Base-by-base conservation (phyloP, 2,329 filamentous ascomycete genomes). In the Diplodia scrobiculata region DNA sequence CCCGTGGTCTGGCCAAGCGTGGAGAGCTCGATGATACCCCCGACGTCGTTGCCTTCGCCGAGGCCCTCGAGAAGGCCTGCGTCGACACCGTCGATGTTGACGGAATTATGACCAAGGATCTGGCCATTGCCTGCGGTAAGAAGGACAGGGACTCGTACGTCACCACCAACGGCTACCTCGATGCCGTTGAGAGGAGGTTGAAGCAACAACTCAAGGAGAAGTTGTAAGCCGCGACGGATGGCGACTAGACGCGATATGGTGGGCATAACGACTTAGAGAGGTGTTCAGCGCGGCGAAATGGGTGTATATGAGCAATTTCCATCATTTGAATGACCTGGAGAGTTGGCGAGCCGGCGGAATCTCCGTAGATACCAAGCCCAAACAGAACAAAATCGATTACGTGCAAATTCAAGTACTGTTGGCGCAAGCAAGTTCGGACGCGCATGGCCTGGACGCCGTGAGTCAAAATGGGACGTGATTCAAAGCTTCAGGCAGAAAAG, bases 31-130 rank as follows among this genome's bases (percentile, higher is more conserved):
- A 99, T 80, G 83, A 87, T 63, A 97, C 92, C n/a, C 93, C 93
- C 34, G 93, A 97, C 71, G 84, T 99, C 32, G 87, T 97, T 68
- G 86, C 91, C 60, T 99, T 97, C 75, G 95, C 94, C 67, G 91
- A 98, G 83, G 87, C 85, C 75, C 86, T 99, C 65, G 95, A 99
- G 86, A 85, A 91, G 79, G 95, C 95, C 45, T 97, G 95, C 79
- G 84, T 97, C 67, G 92, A 98, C 79, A 94, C 94, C 29, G 95
- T 99, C 71, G 91, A 98, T 78, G 80, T 91, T 67, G 94, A 98
- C 76, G 91, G 91, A 69, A 90, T 98, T 83, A 99, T 98, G 95
- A 99, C 95, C 79, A 99, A 99, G 88, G 95, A 99, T 80, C 82
- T 99, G 73, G 95, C 95, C n/a, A 86, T 98, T 67, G 91, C 93